A percentile compares a stretch with the other conserved stretches of the same genome.
Evolutionary conservation across 192 early-diverging fungal genomes (phyloP).

Genomic region (Coemansia umbellata): DNA sequence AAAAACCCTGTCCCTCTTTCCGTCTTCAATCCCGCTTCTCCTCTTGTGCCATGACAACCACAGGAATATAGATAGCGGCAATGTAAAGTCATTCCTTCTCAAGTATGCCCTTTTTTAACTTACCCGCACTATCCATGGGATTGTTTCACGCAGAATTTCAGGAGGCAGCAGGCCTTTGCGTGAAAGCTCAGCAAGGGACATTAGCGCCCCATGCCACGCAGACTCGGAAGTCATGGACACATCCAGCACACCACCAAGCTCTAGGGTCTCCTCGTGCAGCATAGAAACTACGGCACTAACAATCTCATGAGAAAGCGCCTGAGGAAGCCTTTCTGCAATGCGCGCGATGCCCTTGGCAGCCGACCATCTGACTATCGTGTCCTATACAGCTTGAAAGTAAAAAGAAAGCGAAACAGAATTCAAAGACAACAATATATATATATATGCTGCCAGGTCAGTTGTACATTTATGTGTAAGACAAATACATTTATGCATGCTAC

Average conservation of each 20-base stretch:
- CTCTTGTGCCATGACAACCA: no score
- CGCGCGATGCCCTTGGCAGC: conserved; percentile 95
- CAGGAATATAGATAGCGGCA: no score
- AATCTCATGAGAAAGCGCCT: conserved; percentile 78
- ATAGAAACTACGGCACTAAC: conserved; percentile 71
- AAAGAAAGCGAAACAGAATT: background rate
- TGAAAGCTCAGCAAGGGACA: conserved; percentile 89
- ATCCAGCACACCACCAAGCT: conserved; percentile 52
- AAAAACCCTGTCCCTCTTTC: no score
- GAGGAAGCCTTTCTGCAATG: conserved; percentile 74
- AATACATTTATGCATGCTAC: no score
- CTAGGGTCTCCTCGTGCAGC: conserved; percentile 76
- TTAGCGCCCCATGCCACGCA: conserved; percentile 92
- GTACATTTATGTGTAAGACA: background rate
- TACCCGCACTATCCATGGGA: conserved; percentile 75
- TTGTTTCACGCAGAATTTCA: conserved; percentile 59
- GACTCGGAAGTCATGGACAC: conserved; percentile 77
- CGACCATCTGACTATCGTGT: conserved; percentile 96
- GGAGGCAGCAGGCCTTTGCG: conserved; percentile 81
- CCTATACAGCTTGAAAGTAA: conserved; percentile 17
- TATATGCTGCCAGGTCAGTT: background rate
- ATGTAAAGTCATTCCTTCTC: no score
- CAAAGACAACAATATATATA: background rate
- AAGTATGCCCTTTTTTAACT: no score
- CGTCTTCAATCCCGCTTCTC: no score